Conservation (phyloP, 257 asterid genomes). For the Ballota nigra region DNA sequence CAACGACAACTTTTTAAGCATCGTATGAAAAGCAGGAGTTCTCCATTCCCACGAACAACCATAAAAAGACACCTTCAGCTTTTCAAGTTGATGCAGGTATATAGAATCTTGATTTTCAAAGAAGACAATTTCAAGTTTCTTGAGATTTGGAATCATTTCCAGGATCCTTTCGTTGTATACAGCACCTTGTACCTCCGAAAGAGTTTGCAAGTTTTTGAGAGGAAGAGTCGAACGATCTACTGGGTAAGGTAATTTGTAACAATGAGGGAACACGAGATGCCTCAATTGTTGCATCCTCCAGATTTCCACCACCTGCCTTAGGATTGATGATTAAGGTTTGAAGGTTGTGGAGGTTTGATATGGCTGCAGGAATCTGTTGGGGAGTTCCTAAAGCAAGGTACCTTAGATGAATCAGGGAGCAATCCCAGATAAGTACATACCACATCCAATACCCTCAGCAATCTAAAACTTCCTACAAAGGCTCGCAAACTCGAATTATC, state of each 20-base stretch:
- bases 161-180: neutral
- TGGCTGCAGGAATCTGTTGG: neutral
- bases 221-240: neutral
- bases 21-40: neutral
- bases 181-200: neutral
- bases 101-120: too few relatives aligned
- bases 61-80: too few relatives aligned
- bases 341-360: constrained; percentile 13
- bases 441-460: too few relatives aligned
- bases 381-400: constrained; percentile 4
- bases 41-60: too few relatives aligned
- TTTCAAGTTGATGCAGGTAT: too few relatives aligned
- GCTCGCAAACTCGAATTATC: too few relatives aligned
- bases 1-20: neutral
- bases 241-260: too few relatives aligned
- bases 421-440: too few relatives aligned
- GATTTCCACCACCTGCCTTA: neutral
- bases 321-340: constrained; percentile 5
- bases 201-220: constrained; percentile 6
- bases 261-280: neutral
- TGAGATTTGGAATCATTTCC: neutral
- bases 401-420: neutral
- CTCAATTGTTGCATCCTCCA: neutral
- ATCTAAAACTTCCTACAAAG: too few relatives aligned
- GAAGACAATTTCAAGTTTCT: neutral